These are phyloP conservation scores for Megacollybia platyphylla DNA, from an alignment of 1,284 basidiomycete genomes.

Conservation along the genomic window DNA sequence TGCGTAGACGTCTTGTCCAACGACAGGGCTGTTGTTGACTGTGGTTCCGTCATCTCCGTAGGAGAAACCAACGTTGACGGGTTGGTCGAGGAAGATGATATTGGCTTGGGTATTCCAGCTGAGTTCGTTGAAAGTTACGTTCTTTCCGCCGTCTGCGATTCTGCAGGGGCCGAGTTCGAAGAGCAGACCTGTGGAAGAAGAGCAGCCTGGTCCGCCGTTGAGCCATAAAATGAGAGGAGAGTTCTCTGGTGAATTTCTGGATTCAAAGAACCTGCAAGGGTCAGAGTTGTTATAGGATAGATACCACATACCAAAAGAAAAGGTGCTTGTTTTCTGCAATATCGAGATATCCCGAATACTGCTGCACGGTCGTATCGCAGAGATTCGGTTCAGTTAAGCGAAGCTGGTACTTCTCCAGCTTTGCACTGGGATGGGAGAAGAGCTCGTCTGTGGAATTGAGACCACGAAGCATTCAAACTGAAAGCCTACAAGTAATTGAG, in stretches of 20 bases:
- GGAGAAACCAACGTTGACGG: slow-evolving; percentile 82
- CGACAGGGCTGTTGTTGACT: slow-evolving; percentile 62
- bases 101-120: slow-evolving; percentile 62
- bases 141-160: slow-evolving; percentile 54
- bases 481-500: slow-evolving; percentile 41
- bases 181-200: slow-evolving; percentile 67
- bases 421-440: slow-evolving; percentile 60
- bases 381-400: slow-evolving; percentile 63
- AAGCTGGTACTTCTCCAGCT: slow-evolving; percentile 43
- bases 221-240: slow-evolving; percentile 86
- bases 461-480: not conserved
- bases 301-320: slow-evolving; percentile 63
- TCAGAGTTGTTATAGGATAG: not conserved
- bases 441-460: slow-evolving; percentile 45
- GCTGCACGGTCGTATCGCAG: slow-evolving; percentile 76
- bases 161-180: slow-evolving; percentile 85
- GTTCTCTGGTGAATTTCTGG: slow-evolving; percentile 54
- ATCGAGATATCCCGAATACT: slow-evolving; percentile 86
- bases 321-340: slow-evolving; percentile 77
- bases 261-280: slow-evolving; percentile 69
- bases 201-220: slow-evolving; percentile 77
- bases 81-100: slow-evolving; percentile 75
- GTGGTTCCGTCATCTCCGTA: slow-evolving; percentile 63
- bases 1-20: slow-evolving; percentile 78
- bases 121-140: slow-evolving; percentile 62